Evolutionary conservation across 805 yeast species (phyloP).

Genomic region (Yamadazyma insecticola): DNA sequence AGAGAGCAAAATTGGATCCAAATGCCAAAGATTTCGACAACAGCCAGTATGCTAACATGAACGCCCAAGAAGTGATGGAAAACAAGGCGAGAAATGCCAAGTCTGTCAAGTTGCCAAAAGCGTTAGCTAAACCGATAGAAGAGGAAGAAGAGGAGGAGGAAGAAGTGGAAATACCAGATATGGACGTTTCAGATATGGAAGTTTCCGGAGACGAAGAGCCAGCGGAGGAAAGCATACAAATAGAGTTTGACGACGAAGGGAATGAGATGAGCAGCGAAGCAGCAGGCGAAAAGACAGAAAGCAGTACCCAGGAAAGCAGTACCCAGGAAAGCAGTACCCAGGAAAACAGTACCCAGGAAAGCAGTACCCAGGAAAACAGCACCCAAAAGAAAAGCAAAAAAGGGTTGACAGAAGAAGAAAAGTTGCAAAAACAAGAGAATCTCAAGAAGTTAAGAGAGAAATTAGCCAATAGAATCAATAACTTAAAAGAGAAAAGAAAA

Average conservation of each 20-base stretch:
- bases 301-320: no score
- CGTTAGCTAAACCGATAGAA: conserved; percentile 21
- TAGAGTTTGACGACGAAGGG: conserved; percentile 67
- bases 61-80: conserved; percentile 59
- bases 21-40: conserved; percentile 44
- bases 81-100: conserved; percentile 52
- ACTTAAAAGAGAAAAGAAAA: conserved; percentile 73
- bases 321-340: no score
- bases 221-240: conserved; percentile 14
- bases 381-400: conserved; percentile 13
- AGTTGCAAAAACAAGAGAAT: conserved; percentile 46
- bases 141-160: conserved; percentile 10
- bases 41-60: conserved; percentile 31
- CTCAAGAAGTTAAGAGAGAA: conserved; percentile 71
- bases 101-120: conserved; percentile 39
- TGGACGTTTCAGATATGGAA: conserved; percentile 7
- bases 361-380: conserved; percentile 1
- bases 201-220: conserved; percentile 8
- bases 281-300: no score
- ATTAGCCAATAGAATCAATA: conserved; percentile 66
- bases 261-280: conserved; percentile 20
- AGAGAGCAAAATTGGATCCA: conserved; percentile 75
- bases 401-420: conserved; percentile 43
- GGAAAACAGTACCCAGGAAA: no score
- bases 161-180: conserved; percentile 12